phyloP scores from a whole-genome alignment of 2,329 filamentous ascomycete genomes.

The Achaetomium macrosporum region DNA sequence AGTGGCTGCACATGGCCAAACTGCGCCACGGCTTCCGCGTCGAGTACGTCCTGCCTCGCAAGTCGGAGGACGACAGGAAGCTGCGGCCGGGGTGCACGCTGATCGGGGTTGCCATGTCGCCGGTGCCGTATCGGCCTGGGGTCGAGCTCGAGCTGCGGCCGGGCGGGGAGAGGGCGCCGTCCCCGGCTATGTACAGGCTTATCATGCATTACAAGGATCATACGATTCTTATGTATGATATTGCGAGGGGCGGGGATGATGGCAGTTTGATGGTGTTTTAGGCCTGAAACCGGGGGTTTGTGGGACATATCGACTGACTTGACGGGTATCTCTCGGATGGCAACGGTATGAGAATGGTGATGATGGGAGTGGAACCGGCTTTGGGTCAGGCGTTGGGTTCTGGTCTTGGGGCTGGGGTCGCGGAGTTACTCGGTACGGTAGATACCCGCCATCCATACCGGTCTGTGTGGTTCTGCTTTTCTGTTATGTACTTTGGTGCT shows the following conservation, averaged over 20 bases:
- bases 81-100: conserved; percentile 47
- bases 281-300: neutral
- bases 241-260: conserved; percentile 30
- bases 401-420: neutral
- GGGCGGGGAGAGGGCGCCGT: conserved; percentile 16
- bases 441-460: conserved; percentile 2
- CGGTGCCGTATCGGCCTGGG: conserved; percentile 46
- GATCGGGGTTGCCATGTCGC: conserved; percentile 62
- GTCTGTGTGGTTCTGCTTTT: neutral
- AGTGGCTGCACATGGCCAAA: conserved; percentile 20
- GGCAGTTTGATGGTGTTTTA: conserved; percentile 24
- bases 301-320: too few relatives aligned
- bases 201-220: conserved; percentile 69
- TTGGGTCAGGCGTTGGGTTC: neutral
- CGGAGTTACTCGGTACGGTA: too few relatives aligned
- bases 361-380: too few relatives aligned
- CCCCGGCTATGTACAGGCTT: conserved; percentile 51
- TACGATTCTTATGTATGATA: conserved; percentile 63
- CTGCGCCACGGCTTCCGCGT: conserved; percentile 44
- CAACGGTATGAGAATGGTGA: too few relatives aligned
- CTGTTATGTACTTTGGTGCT: neutral
- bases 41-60: conserved; percentile 47
- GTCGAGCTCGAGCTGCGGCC: conserved; percentile 22
- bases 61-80: conserved; percentile 39
- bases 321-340: too few relatives aligned